Base-by-base conservation (phyloP, 257 asterid genomes). In the Striga asiatica region DNA sequence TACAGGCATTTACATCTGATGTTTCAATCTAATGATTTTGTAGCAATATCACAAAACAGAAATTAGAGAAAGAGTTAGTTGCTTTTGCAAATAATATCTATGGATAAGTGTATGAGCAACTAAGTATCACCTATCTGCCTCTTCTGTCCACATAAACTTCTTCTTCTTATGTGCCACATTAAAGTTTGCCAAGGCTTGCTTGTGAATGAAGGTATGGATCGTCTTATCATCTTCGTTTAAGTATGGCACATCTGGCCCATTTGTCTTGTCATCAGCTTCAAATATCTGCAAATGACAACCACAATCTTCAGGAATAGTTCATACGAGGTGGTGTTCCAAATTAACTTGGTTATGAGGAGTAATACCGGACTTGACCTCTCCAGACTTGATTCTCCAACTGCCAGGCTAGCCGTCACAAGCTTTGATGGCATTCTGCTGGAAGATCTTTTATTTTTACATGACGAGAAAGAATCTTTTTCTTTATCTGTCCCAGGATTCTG, bases 111-210 rank as follows among this genome's bases (percentile, higher is more conserved):
- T 37, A 57, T 42, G 45, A 66, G 61, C 54, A 48, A 56, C 17
- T 50, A 35, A 59, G 24, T 25, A 58, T 74, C 78, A 91, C 98
- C 98, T 84, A 54, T 87, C 98, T 57, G 91, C 83, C 58, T 74
- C 86, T 54, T 91, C 96, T 42, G 85, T 78, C 98, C 98, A 91
- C 7, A 60, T 69, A 77, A 80, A 91, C 72, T 68, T 82, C 66
- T 64, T 82, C 66, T 64, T 81, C 65, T 53, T 75, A 20, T 83
- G 89, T 43, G 66, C 58, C 25, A 79, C 54, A 46, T 69, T 79
- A 70, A 71, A 72, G 64, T 62, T 84, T 59, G 92, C 76, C 57
- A 71, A 66, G 64, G 85, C 82, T 70, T 57, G 64, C 65, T 73
- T 79, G 61, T 61, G 75, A 66, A 80, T 71, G 64, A 74, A 66